phyloP scores from a whole-genome alignment of 805 yeast genomes.

The Schwanniomyces polymorphus region DNA sequence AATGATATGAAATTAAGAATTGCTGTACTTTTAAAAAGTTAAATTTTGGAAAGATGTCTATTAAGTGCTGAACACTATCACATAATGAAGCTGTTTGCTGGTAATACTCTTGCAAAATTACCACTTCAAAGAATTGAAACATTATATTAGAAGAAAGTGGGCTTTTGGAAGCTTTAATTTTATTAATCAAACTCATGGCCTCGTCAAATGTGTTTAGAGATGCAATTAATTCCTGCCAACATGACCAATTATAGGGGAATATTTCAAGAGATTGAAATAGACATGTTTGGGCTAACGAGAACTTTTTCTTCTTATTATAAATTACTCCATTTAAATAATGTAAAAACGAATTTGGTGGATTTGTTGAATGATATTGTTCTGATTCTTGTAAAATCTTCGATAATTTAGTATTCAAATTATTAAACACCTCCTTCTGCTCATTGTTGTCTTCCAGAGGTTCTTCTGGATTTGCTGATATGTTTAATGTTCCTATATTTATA shows the following conservation, averaged over 20 bases:
- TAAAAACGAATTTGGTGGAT: slow-evolving; percentile 56
- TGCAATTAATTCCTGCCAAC: slow-evolving; percentile 79
- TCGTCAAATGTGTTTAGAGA: slow-evolving; percentile 65
- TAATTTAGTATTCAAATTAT: slow-evolving; percentile 30
- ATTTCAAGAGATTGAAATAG: slow-evolving; percentile 60
- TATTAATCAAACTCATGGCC: slow-evolving; percentile 42
- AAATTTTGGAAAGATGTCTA: slow-evolving; percentile 66
- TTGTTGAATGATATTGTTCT: slow-evolving; percentile 25
- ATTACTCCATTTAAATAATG: slow-evolving; percentile 72
- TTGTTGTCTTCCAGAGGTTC: slow-evolving; percentile 3
- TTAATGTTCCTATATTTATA: slow-evolving; percentile 36
- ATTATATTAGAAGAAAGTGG: slow-evolving; percentile 30
- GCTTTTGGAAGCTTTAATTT: slow-evolving; percentile 35
- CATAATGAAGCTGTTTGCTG: slow-evolving; percentile 58
- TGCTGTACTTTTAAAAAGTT: slow-evolving; percentile 75
- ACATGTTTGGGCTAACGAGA: slow-evolving; percentile 57
- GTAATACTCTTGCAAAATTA: slow-evolving; percentile 74
- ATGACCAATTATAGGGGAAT: slow-evolving; percentile 90
- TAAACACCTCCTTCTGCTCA: slow-evolving; percentile 13
- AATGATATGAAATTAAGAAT: slow-evolving; percentile 79
- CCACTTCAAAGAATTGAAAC: slow-evolving; percentile 61
- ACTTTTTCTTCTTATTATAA: slow-evolving; percentile 60
- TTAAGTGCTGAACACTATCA: slow-evolving; percentile 49
- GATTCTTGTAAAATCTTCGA: slow-evolving; percentile 40
- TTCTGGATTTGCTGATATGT: slow-evolving; percentile 22